phyloP scores from a whole-genome alignment of 192 early-diverging fungal genomes.

The Entrophospora sp. region DNA sequence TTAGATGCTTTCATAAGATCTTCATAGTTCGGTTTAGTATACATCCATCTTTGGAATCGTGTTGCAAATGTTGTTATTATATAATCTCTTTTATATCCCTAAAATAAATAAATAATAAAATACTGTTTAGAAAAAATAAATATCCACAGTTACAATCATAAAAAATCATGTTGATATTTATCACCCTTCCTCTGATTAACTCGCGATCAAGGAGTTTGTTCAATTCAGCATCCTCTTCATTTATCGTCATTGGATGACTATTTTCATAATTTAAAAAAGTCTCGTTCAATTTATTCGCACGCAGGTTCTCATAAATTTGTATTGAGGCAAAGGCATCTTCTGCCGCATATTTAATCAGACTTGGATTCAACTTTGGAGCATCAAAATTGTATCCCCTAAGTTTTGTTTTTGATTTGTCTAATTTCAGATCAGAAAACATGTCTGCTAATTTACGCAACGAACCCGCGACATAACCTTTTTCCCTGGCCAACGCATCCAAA shows the following conservation, averaged over 20 bases:
- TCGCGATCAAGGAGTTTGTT: no score
- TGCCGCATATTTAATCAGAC: constrained; percentile 28
- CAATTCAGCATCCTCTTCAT: constrained; percentile 14
- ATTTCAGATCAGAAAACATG: constrained; percentile 26
- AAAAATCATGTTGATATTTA: no score
- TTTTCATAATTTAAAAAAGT: not conserved
- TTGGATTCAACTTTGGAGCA: not conserved
- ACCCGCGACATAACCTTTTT: not conserved
- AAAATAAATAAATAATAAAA: no score
- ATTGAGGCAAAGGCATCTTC: constrained; percentile 28
- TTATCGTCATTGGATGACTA: constrained; percentile 22
- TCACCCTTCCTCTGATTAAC: no score
- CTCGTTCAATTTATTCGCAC: not conserved
- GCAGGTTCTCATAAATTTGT: constrained; percentile 26
- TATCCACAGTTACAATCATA: no score
- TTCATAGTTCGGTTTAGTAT: no score
- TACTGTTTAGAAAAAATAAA: no score
- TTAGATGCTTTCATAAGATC: no score
- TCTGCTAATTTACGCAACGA: constrained; percentile 24
- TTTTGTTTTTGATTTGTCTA: constrained; percentile 25
- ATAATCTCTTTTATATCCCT: no score
- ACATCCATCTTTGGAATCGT: no score
- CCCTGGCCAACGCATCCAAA: constrained; percentile 22
- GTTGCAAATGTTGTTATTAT: no score
- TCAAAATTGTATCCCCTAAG: constrained; percentile 29